Base-by-base conservation (phyloP, 768 basidiomycete genomes). In the Auricularia heimuer region DNA sequence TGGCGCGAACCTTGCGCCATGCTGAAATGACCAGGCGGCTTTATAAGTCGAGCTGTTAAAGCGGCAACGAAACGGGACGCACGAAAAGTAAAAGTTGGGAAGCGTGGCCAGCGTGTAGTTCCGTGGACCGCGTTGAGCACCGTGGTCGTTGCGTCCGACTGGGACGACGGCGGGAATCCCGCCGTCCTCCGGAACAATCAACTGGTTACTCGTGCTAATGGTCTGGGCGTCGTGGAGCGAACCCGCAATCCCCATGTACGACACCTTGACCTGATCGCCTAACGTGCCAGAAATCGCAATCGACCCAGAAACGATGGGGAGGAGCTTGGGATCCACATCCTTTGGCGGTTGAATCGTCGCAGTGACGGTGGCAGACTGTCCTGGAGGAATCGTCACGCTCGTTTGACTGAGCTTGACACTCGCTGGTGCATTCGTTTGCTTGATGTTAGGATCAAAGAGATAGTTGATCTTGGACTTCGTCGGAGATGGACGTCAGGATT, bases 91-190 rank as follows among this genome's bases (percentile, higher is more conserved):
- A 14, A 42, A 42, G 8, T 8, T 14, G 8, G 39, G 39, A 42
- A 42, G 39, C 12, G 7, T 42, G 18, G 8, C 54, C n/a, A 54
- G 54, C 7, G 54, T n/a, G 54, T 54, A 54, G 54, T 54, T 54
- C n/a, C 54, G 8, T 7, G 54, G 6, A 18, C 54, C 54, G 29
- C 18, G n/a, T 18, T 54, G 54, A 7, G 29, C 54, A n/a, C n/a
- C 7, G n/a, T 11, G 11, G n/a, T n/a, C 29, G 29, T 54, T 18
- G 10, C 7, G 7, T 7, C 81, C 77, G 21, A 81, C 68, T 2
- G 84, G 83, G 1, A 82, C 69, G n/a, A 71, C 64, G 4, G 77
- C 69, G 11, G n/a, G 18, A 7, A 54, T 8, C 39, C 39, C 39
- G 12, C 39, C 39, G 39, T 42, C 39, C 8, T 42, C 39, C 7